Percentiles rank a stretch among this genome's conserved stretches.
Evolutionary conservation across 2,329 filamentous ascomycete species (phyloP).

Genomic region (Cryphonectria nitschkei): DNA sequence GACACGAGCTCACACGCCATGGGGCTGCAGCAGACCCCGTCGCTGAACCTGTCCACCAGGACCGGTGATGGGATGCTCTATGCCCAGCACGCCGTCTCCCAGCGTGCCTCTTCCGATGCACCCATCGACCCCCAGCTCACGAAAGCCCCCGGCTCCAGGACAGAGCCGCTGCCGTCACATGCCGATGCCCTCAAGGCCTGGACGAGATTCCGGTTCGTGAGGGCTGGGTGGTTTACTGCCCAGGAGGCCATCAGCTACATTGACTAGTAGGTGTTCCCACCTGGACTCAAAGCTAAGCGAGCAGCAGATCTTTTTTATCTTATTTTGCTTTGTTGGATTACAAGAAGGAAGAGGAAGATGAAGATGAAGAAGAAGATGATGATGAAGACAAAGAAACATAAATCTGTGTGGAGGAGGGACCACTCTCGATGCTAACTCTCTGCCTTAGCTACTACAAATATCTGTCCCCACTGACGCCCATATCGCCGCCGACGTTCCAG

Average conservation of each 20-base stretch:
- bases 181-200: conserved; percentile 81
- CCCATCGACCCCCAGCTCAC: conserved; percentile 52
- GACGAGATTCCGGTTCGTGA: conserved; percentile 91
- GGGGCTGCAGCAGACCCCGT: conserved; percentile 10
- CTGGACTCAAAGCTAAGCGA: neutral
- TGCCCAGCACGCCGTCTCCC: conserved; percentile 30
- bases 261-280: conserved; percentile 70
- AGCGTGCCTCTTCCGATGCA: conserved; percentile 33
- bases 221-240: conserved; percentile 93
- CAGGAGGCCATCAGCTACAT: conserved; percentile 93
- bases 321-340: neutral
- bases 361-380: too few species aligned
- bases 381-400: too few species aligned
- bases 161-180: conserved; percentile 55
- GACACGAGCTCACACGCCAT: conserved; percentile 18
- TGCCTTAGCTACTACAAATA: conserved; percentile 79
- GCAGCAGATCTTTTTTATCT: neutral
- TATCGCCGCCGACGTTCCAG: conserved; percentile 88
- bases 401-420: neutral
- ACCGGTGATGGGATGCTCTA: conserved; percentile 23
- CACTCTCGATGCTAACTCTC: conserved; percentile 11
- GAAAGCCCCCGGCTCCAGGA: conserved; percentile 45
- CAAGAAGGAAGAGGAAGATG: neutral
- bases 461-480: conserved; percentile 88
- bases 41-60: conserved; percentile 10